These are phyloP conservation scores for Xylaria scruposa DNA, from an alignment of 495 filamentous ascomycete genomes.

Conservation along the genomic window DNA sequence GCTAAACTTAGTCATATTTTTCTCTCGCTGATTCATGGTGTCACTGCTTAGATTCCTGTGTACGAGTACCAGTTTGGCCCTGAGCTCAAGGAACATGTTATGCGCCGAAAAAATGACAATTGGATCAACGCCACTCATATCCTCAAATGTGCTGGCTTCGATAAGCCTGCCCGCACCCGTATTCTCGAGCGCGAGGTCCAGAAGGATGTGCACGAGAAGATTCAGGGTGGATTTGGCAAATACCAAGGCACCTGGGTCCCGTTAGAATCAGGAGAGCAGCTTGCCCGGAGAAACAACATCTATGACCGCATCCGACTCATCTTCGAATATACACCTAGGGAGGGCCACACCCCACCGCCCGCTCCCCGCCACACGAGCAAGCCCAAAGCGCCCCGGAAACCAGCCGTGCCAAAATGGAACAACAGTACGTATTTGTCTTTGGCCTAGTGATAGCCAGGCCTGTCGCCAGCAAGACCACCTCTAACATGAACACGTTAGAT, in stretches of 20 bases:
- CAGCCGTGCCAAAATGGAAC: constrained; percentile 61
- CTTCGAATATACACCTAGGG: constrained; percentile 88
- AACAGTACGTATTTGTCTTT: constrained; percentile 45
- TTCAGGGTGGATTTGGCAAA: constrained; percentile 98
- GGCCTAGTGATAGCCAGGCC: not conserved
- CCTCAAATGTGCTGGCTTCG: constrained; percentile 73
- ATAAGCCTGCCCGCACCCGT: constrained; percentile 89
- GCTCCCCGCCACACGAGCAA: constrained; percentile 91
- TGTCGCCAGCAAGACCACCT: constrained; percentile 17
- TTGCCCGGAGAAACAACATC: constrained; percentile 85
- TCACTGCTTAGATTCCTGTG: constrained; percentile 76
- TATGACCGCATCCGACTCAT: constrained; percentile 82
- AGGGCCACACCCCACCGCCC: constrained; percentile 84
- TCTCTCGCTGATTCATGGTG: constrained; percentile 28
- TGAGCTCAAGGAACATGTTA: constrained; percentile 75
- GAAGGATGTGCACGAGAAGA: constrained; percentile 94
- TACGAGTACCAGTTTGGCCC: constrained; percentile 83
- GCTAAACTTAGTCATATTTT: constrained; percentile 52
- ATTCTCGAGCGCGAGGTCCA: constrained; percentile 97
- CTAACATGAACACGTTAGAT: constrained; percentile 39
- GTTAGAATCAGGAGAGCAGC: constrained; percentile 75
- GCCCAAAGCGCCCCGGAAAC: constrained; percentile 69
- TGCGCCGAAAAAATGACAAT: constrained; percentile 86
- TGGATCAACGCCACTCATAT: constrained; percentile 98
- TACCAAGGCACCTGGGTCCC: constrained; percentile 99